Evolutionary conservation across 108 stramenopile genomes (phyloP).

Genomic region (Skeletonema costatum): DNA sequence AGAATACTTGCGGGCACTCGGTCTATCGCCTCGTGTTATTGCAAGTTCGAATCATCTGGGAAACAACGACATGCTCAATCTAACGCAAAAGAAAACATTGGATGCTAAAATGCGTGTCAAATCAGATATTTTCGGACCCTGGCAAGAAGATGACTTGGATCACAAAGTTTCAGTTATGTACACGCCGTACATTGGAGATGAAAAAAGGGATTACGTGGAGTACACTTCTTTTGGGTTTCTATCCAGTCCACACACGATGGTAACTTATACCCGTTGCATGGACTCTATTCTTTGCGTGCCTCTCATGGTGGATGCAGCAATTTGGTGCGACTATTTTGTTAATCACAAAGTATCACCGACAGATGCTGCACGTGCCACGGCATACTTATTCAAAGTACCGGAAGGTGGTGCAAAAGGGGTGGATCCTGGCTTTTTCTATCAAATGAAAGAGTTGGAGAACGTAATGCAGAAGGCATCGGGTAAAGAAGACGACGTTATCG

Average conservation of each 20-base stretch:
- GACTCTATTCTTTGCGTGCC: slow-evolving; percentile 89
- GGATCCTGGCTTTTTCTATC: slow-evolving; percentile 65
- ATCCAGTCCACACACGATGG: slow-evolving; percentile 79
- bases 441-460: slow-evolving; percentile 56
- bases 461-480: slow-evolving; percentile 35
- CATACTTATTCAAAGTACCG: slow-evolving; percentile 90
- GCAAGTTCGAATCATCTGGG: slow-evolving; percentile 90
- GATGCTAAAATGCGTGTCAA: slow-evolving; percentile 87
- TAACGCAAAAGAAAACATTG: slow-evolving; percentile 64
- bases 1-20: slow-evolving; percentile 80
- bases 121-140: slow-evolving; percentile 76
- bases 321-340: slow-evolving; percentile 86
- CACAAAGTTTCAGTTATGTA: slow-evolving; percentile 87
- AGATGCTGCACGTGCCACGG: slow-evolving; percentile 73
- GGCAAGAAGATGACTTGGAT: slow-evolving; percentile 77
- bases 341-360: slow-evolving; percentile 34
- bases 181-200: slow-evolving; percentile 85
- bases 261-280: slow-evolving; percentile 88
- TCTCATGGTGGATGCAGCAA: slow-evolving; percentile 81
- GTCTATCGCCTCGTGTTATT: slow-evolving; percentile 75
- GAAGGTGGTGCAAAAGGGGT: slow-evolving; percentile 63
- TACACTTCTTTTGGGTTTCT: slow-evolving; percentile 83
- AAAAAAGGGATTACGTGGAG: slow-evolving; percentile 89
- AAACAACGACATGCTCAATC: slow-evolving; percentile 91
- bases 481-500: slow-evolving; percentile 20